Base-by-base conservation (phyloP, 306 rosid species). In the Macrotyloma uniflorum region DNA sequence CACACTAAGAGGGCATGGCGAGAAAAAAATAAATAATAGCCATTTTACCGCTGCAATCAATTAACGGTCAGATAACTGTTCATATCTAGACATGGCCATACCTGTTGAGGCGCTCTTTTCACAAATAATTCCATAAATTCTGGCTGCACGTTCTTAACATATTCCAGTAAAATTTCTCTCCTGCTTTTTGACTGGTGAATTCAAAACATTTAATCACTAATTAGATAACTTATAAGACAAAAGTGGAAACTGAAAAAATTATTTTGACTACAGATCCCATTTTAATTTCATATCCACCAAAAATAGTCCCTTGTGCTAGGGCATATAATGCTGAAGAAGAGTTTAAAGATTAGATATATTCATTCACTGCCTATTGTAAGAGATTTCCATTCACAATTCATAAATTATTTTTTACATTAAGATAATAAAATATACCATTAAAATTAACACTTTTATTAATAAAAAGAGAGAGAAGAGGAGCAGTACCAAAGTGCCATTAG, bases 51-150 rank as follows among this genome's bases (percentile, higher is more conserved):
- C 4, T 8, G 33, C 1, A 58, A 77, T 47, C 43, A 83, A 58
- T 33, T 26, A 77, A 75, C 43, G 6, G 57, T 5, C 11, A 30
- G 36, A 61, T 10, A 10, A 66, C 10, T 19, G 55, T 57, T 15
- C n/a, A 74, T 46, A 45, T 24, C 55, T 75, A 53, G 36, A 67
- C 20, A 71, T 35, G 23, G 43, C 23, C 55, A 49, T 74, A 93
- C 99, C 96, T 91, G 97, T 71, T 91, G 91, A 30, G 99, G 98
- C 16, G 98, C 99, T 79, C 96, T 90, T 83, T 95, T 90, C 67
- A 95, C 93, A 86, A 95, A 95, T 86, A 93, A 81, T 79, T 93
- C 98, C 99, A 95, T 93, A 84, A 95, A 93, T 86, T 95, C 99
- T 22, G 99, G 99, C 84, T 93, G 89, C 80, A 95, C 99, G 74